Percentiles rank a stretch among this genome's conserved stretches.
Conservation (phyloP, 805 yeast genomes). For the Saccharomyces cerevisiae region DNA sequence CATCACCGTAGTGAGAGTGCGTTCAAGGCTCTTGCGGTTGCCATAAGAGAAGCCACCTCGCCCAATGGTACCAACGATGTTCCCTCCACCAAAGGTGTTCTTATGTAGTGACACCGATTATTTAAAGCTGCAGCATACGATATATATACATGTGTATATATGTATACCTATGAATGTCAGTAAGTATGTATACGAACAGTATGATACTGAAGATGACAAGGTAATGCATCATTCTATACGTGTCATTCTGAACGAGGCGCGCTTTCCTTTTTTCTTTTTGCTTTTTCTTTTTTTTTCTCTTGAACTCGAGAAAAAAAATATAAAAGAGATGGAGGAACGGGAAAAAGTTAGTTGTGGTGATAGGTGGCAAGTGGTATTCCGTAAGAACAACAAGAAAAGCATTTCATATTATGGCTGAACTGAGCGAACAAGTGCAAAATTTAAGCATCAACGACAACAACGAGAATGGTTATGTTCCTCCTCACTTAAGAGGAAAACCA, state of each 20-base stretch:
- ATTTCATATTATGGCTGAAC: slow-evolving; percentile 43
- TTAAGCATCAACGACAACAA: slow-evolving; percentile 38
- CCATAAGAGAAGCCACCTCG: slow-evolving; percentile 77
- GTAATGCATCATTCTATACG: neutral
- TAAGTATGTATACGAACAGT: neutral
- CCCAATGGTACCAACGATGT: slow-evolving; percentile 82
- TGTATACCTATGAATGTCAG: no score
- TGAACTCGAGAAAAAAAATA: neutral
- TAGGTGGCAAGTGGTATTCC: neutral
- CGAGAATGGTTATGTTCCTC: slow-evolving; percentile 38
- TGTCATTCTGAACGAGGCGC: neutral
- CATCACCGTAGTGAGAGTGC: slow-evolving; percentile 96
- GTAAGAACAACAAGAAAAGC: neutral
- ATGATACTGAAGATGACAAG: neutral
- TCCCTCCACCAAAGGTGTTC: slow-evolving; percentile 94
- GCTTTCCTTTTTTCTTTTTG: neutral
- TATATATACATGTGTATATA: neutral
- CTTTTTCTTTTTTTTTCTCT: neutral
- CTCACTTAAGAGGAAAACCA: slow-evolving; percentile 36
- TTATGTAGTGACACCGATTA: slow-evolving; percentile 37
- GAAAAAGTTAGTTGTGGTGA: neutral
- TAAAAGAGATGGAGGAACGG: neutral
- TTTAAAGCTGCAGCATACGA: neutral
- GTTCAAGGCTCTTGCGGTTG: slow-evolving; percentile 91
- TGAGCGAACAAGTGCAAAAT: slow-evolving; percentile 50